Evolutionary conservation across 768 basidiomycete genomes (phyloP).

Genomic region (Nidularia sp.): DNA sequence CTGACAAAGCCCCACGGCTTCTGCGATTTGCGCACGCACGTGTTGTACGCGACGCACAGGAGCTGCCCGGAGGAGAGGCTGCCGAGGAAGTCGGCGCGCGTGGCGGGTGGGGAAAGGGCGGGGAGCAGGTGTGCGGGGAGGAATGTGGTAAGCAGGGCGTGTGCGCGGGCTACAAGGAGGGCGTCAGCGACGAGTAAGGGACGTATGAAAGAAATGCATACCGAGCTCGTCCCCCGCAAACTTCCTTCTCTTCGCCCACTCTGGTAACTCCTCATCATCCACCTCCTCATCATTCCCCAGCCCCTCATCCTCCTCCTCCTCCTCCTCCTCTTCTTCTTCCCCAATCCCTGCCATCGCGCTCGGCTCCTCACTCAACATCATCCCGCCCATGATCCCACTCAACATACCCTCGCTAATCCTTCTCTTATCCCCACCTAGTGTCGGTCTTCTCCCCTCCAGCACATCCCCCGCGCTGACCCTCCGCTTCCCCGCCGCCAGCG

Average conservation of each 20-base stretch:
- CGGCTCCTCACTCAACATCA: slow-evolving; percentile 53
- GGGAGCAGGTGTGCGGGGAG: slow-evolving; percentile 55
- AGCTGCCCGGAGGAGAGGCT: slow-evolving; percentile 73
- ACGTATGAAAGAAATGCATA: slow-evolving; percentile 23
- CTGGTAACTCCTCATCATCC: slow-evolving; percentile 71
- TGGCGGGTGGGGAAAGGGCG: slow-evolving; percentile 24
- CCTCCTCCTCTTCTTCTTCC: slow-evolving; percentile 34
- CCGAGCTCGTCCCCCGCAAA: slow-evolving; percentile 59
- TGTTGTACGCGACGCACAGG: slow-evolving; percentile 78
- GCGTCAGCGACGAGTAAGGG: slow-evolving; percentile 2
- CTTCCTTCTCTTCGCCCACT: slow-evolving; percentile 64
- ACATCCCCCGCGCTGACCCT: slow-evolving; percentile 45
- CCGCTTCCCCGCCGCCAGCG: slow-evolving; percentile 37
- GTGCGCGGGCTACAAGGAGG: slow-evolving; percentile 52
- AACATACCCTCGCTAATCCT: slow-evolving; percentile 61
- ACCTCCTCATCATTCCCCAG: slow-evolving; percentile 37
- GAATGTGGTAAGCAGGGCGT: slow-evolving; percentile 55
- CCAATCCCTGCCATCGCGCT: slow-evolving; percentile 43
- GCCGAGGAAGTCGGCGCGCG: slow-evolving; percentile 41
- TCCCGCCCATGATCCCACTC: slow-evolving; percentile 37
- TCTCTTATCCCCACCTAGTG: slow-evolving; percentile 29
- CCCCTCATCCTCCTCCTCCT: slow-evolving; percentile 34
- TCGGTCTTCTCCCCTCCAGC: slow-evolving; percentile 13
- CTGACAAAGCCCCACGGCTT: slow-evolving; percentile 89
- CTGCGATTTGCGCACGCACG: slow-evolving; percentile 72